Percentiles rank a stretch among this genome's conserved stretches.
Conservation (phyloP, 495 filamentous ascomycete species). For the Penicillium lagena region DNA sequence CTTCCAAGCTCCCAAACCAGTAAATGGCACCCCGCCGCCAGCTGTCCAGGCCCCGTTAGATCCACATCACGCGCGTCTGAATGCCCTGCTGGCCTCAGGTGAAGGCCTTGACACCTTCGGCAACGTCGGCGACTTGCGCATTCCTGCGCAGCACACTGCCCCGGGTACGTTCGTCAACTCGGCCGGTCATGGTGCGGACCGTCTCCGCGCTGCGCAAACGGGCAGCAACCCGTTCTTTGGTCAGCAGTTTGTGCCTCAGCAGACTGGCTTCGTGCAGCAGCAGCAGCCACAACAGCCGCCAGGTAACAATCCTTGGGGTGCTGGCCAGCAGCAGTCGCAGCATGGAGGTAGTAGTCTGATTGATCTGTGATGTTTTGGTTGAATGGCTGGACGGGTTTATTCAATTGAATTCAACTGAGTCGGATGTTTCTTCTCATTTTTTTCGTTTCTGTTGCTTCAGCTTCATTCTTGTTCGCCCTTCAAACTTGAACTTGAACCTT, state of each 20-base stretch:
- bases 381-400: background rate
- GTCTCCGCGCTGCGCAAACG: conserved; percentile 64
- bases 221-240: conserved; percentile 90
- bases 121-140: conserved; percentile 88
- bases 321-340: conserved; percentile 50
- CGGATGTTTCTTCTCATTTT: no score
- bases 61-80: conserved; percentile 80
- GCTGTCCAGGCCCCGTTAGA: conserved; percentile 28
- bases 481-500: no score
- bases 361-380: conserved; percentile 57
- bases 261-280: conserved; percentile 52
- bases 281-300: conserved; percentile 47
- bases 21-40: conserved; percentile 39
- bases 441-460: no score
- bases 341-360: conserved; percentile 80
- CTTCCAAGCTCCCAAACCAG: conserved; percentile 42
- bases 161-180: conserved; percentile 97
- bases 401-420: no score
- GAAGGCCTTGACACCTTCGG: conserved; percentile 97
- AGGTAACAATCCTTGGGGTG: conserved; percentile 52
- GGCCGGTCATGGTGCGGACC: conserved; percentile 69
- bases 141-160: conserved; percentile 94
- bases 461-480: no score
- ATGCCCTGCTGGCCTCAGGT: conserved; percentile 77
- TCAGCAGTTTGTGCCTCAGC: conserved; percentile 53